phyloP scores from a whole-genome alignment of 805 yeast genomes.

The Lipomyces lipofer region DNA sequence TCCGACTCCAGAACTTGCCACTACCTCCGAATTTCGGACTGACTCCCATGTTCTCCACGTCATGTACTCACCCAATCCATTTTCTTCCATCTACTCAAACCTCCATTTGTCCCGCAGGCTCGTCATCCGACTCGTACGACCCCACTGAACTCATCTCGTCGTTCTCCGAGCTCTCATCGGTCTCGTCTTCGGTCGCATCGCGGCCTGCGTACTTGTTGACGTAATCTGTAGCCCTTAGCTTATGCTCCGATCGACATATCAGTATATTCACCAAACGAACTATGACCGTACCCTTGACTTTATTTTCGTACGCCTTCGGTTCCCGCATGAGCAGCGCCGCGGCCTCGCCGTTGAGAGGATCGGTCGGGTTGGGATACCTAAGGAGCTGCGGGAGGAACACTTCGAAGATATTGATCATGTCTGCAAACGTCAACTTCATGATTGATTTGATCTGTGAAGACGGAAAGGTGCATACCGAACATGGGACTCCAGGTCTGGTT shows the following conservation, averaged over 20 bases:
- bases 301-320: slow-evolving; percentile 61
- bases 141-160: slow-evolving; percentile 47
- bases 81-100: slow-evolving; percentile 35
- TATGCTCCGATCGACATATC: background rate
- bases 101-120: slow-evolving; percentile 45
- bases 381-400: slow-evolving; percentile 89
- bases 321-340: slow-evolving; percentile 74
- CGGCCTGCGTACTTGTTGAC: slow-evolving; percentile 67
- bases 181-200: slow-evolving; percentile 52
- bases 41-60: background rate
- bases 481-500: slow-evolving; percentile 98
- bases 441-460: background rate
- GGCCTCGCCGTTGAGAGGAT: slow-evolving; percentile 90
- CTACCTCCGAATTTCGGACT: background rate
- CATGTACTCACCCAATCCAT: no score
- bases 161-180: slow-evolving; percentile 42
- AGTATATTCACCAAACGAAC: background rate
- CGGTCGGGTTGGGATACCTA: slow-evolving; percentile 90
- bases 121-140: slow-evolving; percentile 43
- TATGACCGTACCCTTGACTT: slow-evolving; percentile 50
- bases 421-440: slow-evolving; percentile 23
- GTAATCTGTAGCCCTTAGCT: slow-evolving; percentile 45
- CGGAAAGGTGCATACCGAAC: slow-evolving; percentile 54
- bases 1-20: no score
- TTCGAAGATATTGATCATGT: slow-evolving; percentile 84